Base-by-base conservation (phyloP, 129 eudicot species). In the Chrysanthemum makinoi region DNA sequence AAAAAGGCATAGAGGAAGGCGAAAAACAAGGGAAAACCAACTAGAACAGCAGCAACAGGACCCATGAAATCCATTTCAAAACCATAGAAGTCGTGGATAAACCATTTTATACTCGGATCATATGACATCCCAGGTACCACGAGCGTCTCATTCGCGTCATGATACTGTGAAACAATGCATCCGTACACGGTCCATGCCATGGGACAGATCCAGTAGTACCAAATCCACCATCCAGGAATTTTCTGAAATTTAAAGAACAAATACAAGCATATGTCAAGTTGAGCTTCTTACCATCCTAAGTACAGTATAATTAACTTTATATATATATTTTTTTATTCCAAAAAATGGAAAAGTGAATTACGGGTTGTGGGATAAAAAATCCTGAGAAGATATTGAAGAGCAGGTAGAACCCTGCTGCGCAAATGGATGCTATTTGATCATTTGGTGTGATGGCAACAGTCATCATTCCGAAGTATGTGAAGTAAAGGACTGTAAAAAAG, bases 391-490 rank as follows among this genome's bases (percentile, higher is more conserved):
- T 81, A 48, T 89, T 89, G 81, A 89, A 89, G 16, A 89, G 80
- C 2, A 82, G 77, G 67, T 86, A 86, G 69, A 84, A 84, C 0
- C 89, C 96, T 2, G 96, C 89, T 47, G 96, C 93, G 24, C 82
- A 86, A 33, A 89, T 89, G 18, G 92, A 83, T 54, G 96, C 92
- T 15, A 89, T 81, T 78, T 84, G 92, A 48, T 82, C 89, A 67
- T 89, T 89, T 58, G 96, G 93, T 62, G 96, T 86, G 80, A 89
- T 70, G 51, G 96, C 80, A 17, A 89, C 93, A 10, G 90, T 82
- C 96, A 89, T 75, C 96, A 89, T 89, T 50, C 96, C 96, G 16
- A 86, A 89, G 80, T 89, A 89, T 3, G 96, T 84, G 84, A 84
- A 86, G 88, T 89, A 86, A 4, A 89, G 83, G 65, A 89, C 84